Evolutionary conservation across 164 flowering plant genomes (phyloP), one percentile per base, ranked within the genome.

Genomic region (Akebia trifoliata): DNA sequence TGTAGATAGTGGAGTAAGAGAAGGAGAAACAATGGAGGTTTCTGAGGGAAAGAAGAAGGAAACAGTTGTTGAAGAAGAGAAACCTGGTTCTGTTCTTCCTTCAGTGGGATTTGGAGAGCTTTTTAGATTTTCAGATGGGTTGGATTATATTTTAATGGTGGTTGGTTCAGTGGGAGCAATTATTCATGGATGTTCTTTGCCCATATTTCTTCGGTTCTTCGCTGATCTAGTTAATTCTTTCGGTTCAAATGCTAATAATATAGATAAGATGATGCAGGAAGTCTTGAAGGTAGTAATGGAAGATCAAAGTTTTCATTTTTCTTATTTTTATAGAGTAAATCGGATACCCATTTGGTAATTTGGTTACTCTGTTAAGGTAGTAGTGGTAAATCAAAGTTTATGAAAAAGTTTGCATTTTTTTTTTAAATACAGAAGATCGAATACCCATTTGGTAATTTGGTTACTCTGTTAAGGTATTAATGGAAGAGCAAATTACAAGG

Each of bases 191-290:
- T 87, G 90, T 62, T 81, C 98, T 20, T 60, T 93, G 64, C 97
- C 97, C 14, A 38, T 93, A 40, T 93, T 93, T 52, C 89, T 93
- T 49, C 72, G 98, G 15, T 93, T 90, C 76, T 93, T 93, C 52
- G 98, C 98, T 46, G 97, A 93, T 87, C 97, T 93, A 54, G 98
- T 93, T 26, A 93, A 93, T 54, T 93, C 97, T 31, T 90, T 93
- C 54, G 98, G 98, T 12, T 73, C 97, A 17, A 82, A 93, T 66
- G 76, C 92, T 14, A 75, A 79, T 48, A 55, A 93, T 60, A 71
- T 76, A 20, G 96, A 90, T 50, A 92, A 86, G 69, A 89, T 93
- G 97, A 84, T 73, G 74, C 84, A 90, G 56, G 88, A 93, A 66
- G 98, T 93, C 35, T 36, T 87, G 45, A 93, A 87, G 97, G 98